Evolutionary conservation across 768 basidiomycete species (phyloP).

Genomic region (Candolleomyces aberdarensis): DNA sequence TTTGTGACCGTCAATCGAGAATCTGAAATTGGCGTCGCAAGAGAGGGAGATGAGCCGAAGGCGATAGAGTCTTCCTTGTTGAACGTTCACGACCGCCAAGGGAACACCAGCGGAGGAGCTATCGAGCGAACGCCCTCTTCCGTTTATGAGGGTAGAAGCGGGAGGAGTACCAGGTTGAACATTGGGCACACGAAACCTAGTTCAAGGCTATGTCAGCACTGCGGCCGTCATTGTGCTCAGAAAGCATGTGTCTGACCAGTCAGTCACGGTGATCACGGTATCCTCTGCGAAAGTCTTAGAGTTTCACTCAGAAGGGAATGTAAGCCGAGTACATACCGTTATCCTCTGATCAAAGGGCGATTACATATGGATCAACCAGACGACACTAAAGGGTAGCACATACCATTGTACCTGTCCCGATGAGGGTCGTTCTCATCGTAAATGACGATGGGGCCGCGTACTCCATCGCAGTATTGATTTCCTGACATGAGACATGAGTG

Average conservation of each 20-base stretch:
- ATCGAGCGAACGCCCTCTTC: conserved; percentile 39
- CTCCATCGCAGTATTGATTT: conserved; percentile 56
- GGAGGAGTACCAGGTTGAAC: conserved; percentile 16
- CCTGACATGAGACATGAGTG: neutral
- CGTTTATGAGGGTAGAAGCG: conserved; percentile 43
- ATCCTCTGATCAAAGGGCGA: conserved; percentile 2
- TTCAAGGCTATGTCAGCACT: conserved; percentile 5
- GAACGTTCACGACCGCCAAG: conserved; percentile 38
- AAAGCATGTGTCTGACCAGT: conserved; percentile 32
- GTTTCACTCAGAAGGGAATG: neutral
- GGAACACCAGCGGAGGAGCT: conserved; percentile 23
- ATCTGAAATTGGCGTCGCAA: conserved; percentile 42
- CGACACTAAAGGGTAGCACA: too few relatives aligned
- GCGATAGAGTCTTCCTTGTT: conserved; percentile 37
- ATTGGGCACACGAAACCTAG: conserved; percentile 15
- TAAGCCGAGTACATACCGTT: neutral
- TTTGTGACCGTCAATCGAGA: conserved; percentile 46
- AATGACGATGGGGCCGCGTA: conserved; percentile 46
- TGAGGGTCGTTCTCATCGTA: conserved; percentile 41
- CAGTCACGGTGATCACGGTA: conserved; percentile 45
- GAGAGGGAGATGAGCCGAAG: conserved; percentile 45
- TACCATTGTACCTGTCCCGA: conserved; percentile 15
- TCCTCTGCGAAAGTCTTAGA: conserved; percentile 24
- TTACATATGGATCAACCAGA: too few relatives aligned
- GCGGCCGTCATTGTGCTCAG: neutral